These are phyloP conservation scores for Mortierella sp. DNA, from an alignment of 371 early-diverging fungal species.

Conservation along the genomic window DNA sequence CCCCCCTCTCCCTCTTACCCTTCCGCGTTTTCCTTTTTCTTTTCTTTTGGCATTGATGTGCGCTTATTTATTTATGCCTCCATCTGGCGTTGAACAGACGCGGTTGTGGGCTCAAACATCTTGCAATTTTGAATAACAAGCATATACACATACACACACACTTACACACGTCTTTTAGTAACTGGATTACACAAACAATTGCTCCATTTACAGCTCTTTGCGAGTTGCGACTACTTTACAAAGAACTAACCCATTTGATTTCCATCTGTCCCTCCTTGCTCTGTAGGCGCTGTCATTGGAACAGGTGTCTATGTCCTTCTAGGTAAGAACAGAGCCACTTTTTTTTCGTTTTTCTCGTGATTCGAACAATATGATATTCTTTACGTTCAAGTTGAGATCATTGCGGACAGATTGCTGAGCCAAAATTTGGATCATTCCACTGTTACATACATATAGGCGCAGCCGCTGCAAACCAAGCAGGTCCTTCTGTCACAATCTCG, in stretches of 20 bases:
- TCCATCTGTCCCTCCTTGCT: neutral
- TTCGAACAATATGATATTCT: neutral
- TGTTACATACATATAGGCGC: slow-evolving; percentile 65
- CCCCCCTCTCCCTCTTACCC: neutral
- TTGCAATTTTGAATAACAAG: neutral
- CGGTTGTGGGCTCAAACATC: slow-evolving; percentile 13
- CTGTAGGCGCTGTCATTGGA: slow-evolving; percentile 82
- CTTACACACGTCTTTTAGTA: neutral
- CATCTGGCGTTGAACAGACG: neutral
- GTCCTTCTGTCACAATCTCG: slow-evolving; percentile 85
- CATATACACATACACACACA: neutral
- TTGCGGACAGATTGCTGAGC: neutral
- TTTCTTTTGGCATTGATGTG: neutral
- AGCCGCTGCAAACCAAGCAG: slow-evolving; percentile 84
- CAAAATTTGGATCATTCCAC: slow-evolving; percentile 43
- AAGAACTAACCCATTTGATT: neutral
- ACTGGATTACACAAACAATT: neutral
- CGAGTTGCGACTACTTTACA: neutral
- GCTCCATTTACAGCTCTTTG: neutral
- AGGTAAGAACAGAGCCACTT: slow-evolving; percentile 42
- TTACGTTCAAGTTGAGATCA: too few relatives aligned
- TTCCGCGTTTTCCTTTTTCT: neutral
- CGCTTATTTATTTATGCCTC: neutral
- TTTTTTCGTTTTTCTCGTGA: neutral
- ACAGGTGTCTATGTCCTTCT: slow-evolving; percentile 65